Evolutionary conservation across 352 stramenopile species (phyloP).

Genomic region (Labyrinthula sp.): DNA sequence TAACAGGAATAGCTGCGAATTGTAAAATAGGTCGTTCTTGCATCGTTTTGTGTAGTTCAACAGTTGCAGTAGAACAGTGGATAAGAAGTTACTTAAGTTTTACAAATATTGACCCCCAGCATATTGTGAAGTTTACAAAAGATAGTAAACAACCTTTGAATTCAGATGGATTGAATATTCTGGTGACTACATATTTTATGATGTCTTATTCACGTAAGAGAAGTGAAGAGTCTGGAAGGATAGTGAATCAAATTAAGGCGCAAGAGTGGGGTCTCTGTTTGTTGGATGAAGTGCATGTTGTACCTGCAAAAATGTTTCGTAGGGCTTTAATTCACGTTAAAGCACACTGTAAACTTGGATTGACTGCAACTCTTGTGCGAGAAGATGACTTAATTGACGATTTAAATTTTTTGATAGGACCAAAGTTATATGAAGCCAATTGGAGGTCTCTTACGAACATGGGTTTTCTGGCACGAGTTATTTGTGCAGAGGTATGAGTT

Average conservation of each 20-base stretch:
- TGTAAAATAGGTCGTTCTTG: constrained; percentile 90
- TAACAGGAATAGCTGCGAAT: constrained; percentile 79
- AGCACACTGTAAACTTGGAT: constrained; percentile 80
- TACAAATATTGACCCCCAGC: constrained; percentile 52
- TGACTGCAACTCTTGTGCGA: constrained; percentile 93
- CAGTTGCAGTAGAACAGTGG: constrained; percentile 89
- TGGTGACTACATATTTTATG: constrained; percentile 96
- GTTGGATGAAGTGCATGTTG: constrained; percentile 87
- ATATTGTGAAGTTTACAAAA: constrained; percentile 37
- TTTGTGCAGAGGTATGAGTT: constrained; percentile 93
- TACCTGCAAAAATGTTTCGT: constrained; percentile 94
- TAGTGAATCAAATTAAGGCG: constrained; percentile 83
- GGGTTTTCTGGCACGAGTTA: constrained; percentile 84
- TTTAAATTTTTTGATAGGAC: constrained; percentile 97
- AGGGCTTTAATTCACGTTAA: constrained; percentile 42
- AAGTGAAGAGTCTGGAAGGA: constrained; percentile 60
- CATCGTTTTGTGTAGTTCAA: constrained; percentile 88
- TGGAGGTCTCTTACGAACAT: constrained; percentile 93
- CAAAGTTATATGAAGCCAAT: constrained; percentile 89
- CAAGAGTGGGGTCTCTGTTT: constrained; percentile 96
- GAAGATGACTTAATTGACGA: constrained; percentile 96
- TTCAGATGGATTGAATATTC: constrained; percentile 38
- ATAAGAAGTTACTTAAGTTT: constrained; percentile 94
- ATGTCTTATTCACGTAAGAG: constrained; percentile 72
- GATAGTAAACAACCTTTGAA: constrained; percentile 48